Percentiles rank a stretch among this genome's conserved stretches.
phyloP scores from a whole-genome alignment of 2,329 filamentous ascomycete species.

The Microdochium paspali region DNA sequence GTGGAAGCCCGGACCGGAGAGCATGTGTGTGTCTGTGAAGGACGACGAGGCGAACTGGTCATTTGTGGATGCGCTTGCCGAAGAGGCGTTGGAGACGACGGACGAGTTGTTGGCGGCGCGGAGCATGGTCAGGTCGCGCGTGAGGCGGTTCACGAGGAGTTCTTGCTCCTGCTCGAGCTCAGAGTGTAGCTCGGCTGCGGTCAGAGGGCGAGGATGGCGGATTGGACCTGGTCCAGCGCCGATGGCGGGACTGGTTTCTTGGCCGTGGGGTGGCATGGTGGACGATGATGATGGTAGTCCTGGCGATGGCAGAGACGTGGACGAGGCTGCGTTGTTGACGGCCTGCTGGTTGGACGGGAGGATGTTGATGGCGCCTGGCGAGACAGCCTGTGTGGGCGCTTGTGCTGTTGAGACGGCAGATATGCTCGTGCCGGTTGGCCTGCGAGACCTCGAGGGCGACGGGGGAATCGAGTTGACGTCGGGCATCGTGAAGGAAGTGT shows the following conservation, averaged over 20 bases:
- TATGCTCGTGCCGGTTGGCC: slow-evolving; percentile 8
- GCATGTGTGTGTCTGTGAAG: slow-evolving; percentile 38
- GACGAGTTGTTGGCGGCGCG: slow-evolving; percentile 61
- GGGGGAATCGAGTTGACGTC: slow-evolving; percentile 47
- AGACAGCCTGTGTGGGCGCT: slow-evolving; percentile 15
- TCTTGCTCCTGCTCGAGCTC: slow-evolving; percentile 94
- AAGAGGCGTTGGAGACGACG: slow-evolving; percentile 56
- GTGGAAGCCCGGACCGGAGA: slow-evolving; percentile 48
- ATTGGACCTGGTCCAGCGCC: slow-evolving; percentile 58
- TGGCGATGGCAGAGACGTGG: slow-evolving; percentile 20
- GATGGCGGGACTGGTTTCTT: slow-evolving; percentile 18
- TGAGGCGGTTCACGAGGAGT: slow-evolving; percentile 86
- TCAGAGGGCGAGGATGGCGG: slow-evolving; percentile 79
- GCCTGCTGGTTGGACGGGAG: slow-evolving; percentile 46
- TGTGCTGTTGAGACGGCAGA: slow-evolving; percentile 27
- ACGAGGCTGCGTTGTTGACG: slow-evolving; percentile 29
- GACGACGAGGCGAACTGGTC: slow-evolving; percentile 26
- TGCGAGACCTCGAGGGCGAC: slow-evolving; percentile 34
- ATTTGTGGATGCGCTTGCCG: slow-evolving; percentile 40
- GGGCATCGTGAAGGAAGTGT: slow-evolving; percentile 9
- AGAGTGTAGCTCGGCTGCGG: slow-evolving; percentile 78
- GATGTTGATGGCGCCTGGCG: slow-evolving; percentile 31
- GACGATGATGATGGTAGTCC: slow-evolving; percentile 20
- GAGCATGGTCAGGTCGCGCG: slow-evolving; percentile 78
- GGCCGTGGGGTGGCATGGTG: slow-evolving; percentile 6